These are phyloP conservation scores for Stachybotrys chlorohalonatus DNA, from an alignment of 2,329 filamentous ascomycete species.

Conservation along the genomic window DNA sequence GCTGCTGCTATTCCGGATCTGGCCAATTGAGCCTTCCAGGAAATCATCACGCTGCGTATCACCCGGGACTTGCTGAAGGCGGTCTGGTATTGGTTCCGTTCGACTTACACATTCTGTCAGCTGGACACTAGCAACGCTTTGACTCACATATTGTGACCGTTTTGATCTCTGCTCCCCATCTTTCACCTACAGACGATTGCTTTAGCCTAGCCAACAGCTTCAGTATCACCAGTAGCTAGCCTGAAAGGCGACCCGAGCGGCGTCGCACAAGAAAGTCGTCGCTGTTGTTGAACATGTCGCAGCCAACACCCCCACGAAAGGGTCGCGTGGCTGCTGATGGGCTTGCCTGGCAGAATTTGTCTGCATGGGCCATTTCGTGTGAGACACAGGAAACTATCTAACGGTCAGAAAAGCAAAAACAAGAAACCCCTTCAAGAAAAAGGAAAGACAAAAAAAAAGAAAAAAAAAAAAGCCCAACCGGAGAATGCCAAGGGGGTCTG, in stretches of 20 bases:
- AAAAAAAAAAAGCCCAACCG: background rate
- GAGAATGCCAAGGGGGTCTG: background rate
- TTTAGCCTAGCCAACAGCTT: background rate
- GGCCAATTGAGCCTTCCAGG: background rate
- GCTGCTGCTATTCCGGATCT: background rate
- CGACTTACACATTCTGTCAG: slow-evolving; percentile 17
- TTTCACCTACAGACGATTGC: background rate
- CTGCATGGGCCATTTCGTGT: background rate
- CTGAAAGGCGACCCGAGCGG: slow-evolving; percentile 11
- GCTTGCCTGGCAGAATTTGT: slow-evolving; percentile 12
- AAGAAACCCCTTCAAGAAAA: too few species aligned
- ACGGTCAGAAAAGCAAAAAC: too few species aligned
- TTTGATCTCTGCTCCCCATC: background rate
- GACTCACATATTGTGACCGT: background rate
- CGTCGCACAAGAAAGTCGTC: slow-evolving; percentile 11
- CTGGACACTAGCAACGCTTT: slow-evolving; percentile 8
- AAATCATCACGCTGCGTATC: background rate
- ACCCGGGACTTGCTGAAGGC: background rate
- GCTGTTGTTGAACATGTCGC: slow-evolving; percentile 15
- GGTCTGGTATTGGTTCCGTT: slow-evolving; percentile 23
- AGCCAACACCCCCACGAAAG: slow-evolving; percentile 15
- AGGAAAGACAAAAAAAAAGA: background rate
- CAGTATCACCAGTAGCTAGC: background rate
- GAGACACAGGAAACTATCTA: background rate
- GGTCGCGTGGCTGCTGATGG: slow-evolving; percentile 16